phyloP scores from a whole-genome alignment of 192 early-diverging fungal genomes.

The Backusella parvicylindrica region DNA sequence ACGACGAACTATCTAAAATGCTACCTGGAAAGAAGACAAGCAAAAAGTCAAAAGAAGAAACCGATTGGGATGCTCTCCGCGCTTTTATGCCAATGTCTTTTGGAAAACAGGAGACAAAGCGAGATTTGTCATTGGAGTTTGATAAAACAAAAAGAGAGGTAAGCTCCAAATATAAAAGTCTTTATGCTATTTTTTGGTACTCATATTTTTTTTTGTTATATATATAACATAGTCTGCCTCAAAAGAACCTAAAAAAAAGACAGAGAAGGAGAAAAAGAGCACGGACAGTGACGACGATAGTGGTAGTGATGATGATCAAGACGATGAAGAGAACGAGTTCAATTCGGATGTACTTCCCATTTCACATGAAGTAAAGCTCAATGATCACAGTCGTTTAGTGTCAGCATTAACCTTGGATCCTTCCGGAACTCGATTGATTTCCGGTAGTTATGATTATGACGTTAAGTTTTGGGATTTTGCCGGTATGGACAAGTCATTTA shows the following conservation, averaged over 20 bases:
- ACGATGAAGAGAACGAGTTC: conserved; percentile 14
- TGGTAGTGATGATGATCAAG: conserved; percentile 41
- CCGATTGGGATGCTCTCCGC: conserved; percentile 40
- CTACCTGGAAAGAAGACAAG: conserved; percentile 35
- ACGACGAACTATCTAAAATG: conserved; percentile 46
- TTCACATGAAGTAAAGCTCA: conserved; percentile 62
- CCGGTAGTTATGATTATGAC: conserved; percentile 78
- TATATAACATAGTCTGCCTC: too few relatives aligned
- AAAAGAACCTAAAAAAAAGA: background rate
- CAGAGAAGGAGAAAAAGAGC: conserved; percentile 7
- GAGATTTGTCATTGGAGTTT: conserved; percentile 17
- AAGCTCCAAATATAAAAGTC: background rate
- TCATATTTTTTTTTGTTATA: too few relatives aligned
- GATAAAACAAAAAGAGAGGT: conserved; percentile 37
- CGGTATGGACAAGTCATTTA: conserved; percentile 74
- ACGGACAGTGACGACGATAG: conserved; percentile 32
- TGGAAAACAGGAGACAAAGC: conserved; percentile 40
- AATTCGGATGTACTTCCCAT: conserved; percentile 53
- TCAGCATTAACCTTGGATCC: conserved; percentile 83
- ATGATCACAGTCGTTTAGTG: conserved; percentile 67
- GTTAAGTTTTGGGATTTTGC: conserved; percentile 94
- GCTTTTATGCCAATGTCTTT: conserved; percentile 51
- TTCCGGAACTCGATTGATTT: conserved; percentile 69
- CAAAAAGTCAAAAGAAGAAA: conserved; percentile 26
- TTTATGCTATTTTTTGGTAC: background rate